Evolutionary conservation across 169 alveolate species (phyloP).

Genomic region (Toxoplasma gondii): DNA sequence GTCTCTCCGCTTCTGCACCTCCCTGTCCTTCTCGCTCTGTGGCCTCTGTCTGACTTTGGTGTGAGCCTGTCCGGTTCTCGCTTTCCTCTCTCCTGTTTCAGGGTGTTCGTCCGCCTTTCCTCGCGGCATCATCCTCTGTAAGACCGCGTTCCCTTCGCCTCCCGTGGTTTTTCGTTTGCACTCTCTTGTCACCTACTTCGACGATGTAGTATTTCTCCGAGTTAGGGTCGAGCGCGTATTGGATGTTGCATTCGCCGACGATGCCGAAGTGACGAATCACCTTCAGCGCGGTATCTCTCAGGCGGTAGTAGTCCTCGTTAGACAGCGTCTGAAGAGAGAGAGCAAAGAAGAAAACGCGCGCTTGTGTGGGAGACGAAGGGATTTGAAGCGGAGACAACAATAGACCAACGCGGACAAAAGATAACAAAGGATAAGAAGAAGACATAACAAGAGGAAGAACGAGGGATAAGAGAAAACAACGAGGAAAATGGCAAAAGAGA

Average conservation of each 20-base stretch:
- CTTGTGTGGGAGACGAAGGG: not conserved
- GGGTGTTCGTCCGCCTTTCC: not conserved
- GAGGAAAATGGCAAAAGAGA: not conserved
- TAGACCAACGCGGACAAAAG: not conserved
- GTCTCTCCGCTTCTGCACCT: too few relatives aligned
- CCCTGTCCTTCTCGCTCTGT: too few relatives aligned
- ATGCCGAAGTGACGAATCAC: conserved; percentile 86
- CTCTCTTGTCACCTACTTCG: conserved; percentile 72
- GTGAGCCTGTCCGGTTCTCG: not conserved
- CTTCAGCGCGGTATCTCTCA: conserved; percentile 86
- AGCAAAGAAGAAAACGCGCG: not conserved
- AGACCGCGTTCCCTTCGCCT: too few relatives aligned
- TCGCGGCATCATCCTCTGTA: too few relatives aligned
- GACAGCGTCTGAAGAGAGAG: conserved; percentile 81
- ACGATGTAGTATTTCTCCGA: conserved; percentile 85
- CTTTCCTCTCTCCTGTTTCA: not conserved
- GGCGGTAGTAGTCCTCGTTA: conserved; percentile 83
- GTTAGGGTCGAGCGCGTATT: conserved; percentile 88
- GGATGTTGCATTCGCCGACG: conserved; percentile 92
- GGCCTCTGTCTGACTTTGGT: too few relatives aligned
- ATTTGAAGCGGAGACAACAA: too few relatives aligned
- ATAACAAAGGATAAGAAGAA: not conserved
- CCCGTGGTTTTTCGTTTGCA: too few relatives aligned
- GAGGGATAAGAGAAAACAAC: too few relatives aligned
- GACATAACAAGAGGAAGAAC: not conserved